Evolutionary conservation across 2,329 filamentous ascomycete species (phyloP).

Genomic region (Microdochium trichocladiopsis): DNA sequence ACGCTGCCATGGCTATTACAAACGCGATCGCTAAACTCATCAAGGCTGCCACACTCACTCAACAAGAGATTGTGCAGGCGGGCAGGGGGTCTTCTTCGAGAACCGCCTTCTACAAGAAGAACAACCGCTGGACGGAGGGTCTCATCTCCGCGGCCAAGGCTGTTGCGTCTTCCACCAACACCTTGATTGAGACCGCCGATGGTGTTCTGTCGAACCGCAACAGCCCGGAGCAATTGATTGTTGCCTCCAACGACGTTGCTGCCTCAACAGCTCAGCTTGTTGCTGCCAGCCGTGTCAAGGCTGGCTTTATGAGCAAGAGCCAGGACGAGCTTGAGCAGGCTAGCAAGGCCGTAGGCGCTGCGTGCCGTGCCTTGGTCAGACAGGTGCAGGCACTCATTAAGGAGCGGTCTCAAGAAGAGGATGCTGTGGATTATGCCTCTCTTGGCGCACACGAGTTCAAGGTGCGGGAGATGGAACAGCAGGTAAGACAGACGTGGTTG

Average conservation of each 20-base stretch:
- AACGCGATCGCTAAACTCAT: conserved; percentile 91
- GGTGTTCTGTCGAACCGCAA: conserved; percentile 89
- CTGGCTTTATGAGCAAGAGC: conserved; percentile 94
- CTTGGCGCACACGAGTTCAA: conserved; percentile 95
- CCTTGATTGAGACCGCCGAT: conserved; percentile 94
- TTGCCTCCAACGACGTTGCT: conserved; percentile 94
- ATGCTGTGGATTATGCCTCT: conserved; percentile 80
- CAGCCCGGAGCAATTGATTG: conserved; percentile 93
- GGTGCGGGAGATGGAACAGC: conserved; percentile 97
- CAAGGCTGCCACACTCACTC: conserved; percentile 85
- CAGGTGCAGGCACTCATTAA: conserved; percentile 95
- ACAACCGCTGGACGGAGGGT: conserved; percentile 98
- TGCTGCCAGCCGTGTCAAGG: conserved; percentile 91
- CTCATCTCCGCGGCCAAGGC: conserved; percentile 96
- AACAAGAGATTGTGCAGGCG: conserved; percentile 93
- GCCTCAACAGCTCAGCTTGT: conserved; percentile 95
- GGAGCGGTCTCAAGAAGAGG: conserved; percentile 74
- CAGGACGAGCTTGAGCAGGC: conserved; percentile 88
- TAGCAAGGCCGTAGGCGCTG: conserved; percentile 84
- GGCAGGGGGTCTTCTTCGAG: conserved; percentile 80
- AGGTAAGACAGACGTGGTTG: conserved; percentile 63
- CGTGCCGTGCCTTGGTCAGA: conserved; percentile 79
- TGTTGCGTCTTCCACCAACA: conserved; percentile 88
- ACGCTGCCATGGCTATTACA: conserved; percentile 87
- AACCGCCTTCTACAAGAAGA: conserved; percentile 99